Conservation (phyloP, 208 protist species). For the Leishmania tropica region DNA sequence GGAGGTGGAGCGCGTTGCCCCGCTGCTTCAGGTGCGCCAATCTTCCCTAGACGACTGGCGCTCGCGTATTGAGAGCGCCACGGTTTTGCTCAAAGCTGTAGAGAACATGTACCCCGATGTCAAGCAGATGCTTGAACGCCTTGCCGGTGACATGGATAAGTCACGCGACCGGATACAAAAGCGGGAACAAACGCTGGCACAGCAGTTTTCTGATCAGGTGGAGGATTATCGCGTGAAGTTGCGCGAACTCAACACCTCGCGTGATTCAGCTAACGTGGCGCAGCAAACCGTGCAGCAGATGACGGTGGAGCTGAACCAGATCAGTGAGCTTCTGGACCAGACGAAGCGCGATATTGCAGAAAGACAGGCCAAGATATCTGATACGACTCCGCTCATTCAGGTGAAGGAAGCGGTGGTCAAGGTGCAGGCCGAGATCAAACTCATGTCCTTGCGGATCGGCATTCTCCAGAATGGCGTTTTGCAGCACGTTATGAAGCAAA, state of each 20-base stretch:
- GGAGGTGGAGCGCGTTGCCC: slow-evolving; percentile 88
- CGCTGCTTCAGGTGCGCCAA: slow-evolving; percentile 73
- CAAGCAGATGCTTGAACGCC: slow-evolving; percentile 80
- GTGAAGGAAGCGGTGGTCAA: slow-evolving; percentile 89
- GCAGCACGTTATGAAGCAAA: slow-evolving; percentile 84
- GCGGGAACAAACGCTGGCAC: slow-evolving; percentile 88
- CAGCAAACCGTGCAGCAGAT: slow-evolving; percentile 88
- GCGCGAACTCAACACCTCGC: slow-evolving; percentile 82
- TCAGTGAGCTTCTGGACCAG: slow-evolving; percentile 85
- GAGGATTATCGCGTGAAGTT: slow-evolving; percentile 90
- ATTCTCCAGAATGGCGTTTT: slow-evolving; percentile 91
- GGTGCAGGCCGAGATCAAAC: slow-evolving; percentile 87
- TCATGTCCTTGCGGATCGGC: slow-evolving; percentile 90
- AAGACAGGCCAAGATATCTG: slow-evolving; percentile 84
- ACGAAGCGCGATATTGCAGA: slow-evolving; percentile 89
- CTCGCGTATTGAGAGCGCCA: slow-evolving; percentile 78
- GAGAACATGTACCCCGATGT: slow-evolving; percentile 92
- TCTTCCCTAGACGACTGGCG: slow-evolving; percentile 82
- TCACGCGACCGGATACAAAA: slow-evolving; percentile 89
- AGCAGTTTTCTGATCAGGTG: slow-evolving; percentile 90
- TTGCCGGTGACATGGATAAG: slow-evolving; percentile 87
- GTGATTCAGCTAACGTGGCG: slow-evolving; percentile 76
- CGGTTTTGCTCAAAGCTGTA: slow-evolving; percentile 82
- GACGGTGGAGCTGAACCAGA: slow-evolving; percentile 86
- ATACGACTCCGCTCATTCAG: slow-evolving; percentile 88